Base-by-base conservation (phyloP, 257 asterid species). In the Solanum tacnaense region DNA sequence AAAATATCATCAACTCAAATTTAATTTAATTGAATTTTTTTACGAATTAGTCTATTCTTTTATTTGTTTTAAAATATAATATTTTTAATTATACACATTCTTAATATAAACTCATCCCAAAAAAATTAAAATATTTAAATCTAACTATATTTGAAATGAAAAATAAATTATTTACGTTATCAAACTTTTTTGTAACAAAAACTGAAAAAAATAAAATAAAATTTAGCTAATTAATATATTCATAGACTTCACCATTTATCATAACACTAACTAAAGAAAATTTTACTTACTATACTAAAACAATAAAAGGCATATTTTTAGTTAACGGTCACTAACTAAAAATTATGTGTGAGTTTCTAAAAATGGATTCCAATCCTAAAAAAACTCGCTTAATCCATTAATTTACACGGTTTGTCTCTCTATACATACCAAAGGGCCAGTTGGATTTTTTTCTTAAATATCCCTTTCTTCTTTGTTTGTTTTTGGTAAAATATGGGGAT, bases 201-300 rank as follows among this genome's bases (percentile, higher is more conserved):
- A 18, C 10, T 2, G 6, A 56, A 56, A 0, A 18, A 18, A 52
- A 2, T 0, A 2, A 6, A 49, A 16, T 18, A 6, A 18, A 52
- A 16, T 0, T 49, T 46, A 49, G 21, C 60, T 49, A 49, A 49
- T 49, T 49, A 49, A 49, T 49, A 16, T 18, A 46, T 46, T 46
- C 58, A 0, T 46, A 46, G 58, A 13, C 21, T 46, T 0, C 20
- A 46, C 58, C 1, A 46, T 13, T 46, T 52, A 38, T 38, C 13
- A 0, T 9, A 18, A 52, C 23, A 52, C 23, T 18, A 18, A 52
- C 62, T 18, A 52, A 49, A 49, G 60, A 49, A 49, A 49, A 18
- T 2, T 1, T 52, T 52, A 49, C 62, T 52, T 52, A 18, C 62
- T 52, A 52, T 52, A 6, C 62, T 56, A 18, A 56, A 6, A 56